A percentile compares a stretch with the other conserved stretches of the same genome.
These are phyloP conservation scores for Nicotiana benthamiana DNA, from an alignment of 257 asterid genomes.

Conservation along the genomic window DNA sequence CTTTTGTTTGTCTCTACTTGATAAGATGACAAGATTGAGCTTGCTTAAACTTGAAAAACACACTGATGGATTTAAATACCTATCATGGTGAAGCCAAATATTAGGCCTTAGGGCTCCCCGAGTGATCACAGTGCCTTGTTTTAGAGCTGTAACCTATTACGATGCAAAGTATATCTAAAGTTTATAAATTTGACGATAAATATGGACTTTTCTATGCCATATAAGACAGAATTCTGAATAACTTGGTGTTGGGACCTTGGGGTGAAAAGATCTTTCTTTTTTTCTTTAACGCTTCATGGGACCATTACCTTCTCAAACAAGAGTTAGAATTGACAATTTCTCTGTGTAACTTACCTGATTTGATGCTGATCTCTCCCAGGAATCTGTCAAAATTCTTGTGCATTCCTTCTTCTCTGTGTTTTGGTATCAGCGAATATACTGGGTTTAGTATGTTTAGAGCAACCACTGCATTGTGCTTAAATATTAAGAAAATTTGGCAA, in stretches of 20 bases:
- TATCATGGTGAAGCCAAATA: neutral
- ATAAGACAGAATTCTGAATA: neutral
- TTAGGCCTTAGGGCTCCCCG: neutral
- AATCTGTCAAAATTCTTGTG: neutral
- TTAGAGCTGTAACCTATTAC: neutral
- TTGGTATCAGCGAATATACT: neutral
- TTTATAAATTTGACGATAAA: neutral
- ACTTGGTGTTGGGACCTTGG: neutral
- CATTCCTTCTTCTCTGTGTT: neutral
- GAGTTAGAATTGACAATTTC: neutral
- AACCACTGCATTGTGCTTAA: neutral
- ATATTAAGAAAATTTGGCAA: neutral
- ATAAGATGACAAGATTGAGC: neutral
- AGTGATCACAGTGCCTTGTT: neutral
- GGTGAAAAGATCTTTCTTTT: neutral
- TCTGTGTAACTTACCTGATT: neutral
- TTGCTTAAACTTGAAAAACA: neutral
- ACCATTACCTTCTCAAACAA: neutral
- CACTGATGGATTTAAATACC: neutral
- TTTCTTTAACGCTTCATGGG: neutral
- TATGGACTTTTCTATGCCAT: neutral
- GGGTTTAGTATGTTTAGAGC: neutral
- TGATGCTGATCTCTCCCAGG: neutral
- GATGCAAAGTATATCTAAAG: neutral
- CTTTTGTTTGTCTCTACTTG: neutral